Percentiles rank a stretch among this genome's conserved stretches.
Conservation (phyloP, 164 flowering plant species). For the Chloranthus sessilifolius region DNA sequence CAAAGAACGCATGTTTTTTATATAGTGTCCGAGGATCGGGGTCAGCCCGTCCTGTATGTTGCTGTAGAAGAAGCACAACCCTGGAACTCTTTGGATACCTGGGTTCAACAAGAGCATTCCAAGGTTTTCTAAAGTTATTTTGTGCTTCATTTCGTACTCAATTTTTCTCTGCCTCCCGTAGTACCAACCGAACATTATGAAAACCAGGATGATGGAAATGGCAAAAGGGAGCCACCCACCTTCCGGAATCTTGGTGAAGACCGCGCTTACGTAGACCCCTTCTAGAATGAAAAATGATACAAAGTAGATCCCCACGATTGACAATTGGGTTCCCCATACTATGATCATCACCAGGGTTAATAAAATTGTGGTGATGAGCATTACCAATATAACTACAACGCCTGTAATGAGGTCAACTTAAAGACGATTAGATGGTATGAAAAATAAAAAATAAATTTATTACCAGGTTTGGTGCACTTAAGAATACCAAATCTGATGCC, state of each 20-base stretch:
- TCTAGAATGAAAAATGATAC: constrained; percentile 56
- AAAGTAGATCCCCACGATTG: constrained; percentile 51
- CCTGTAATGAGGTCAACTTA: too few species aligned
- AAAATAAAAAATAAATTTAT: too few species aligned
- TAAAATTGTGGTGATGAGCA: constrained; percentile 76
- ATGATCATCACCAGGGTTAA: constrained; percentile 76
- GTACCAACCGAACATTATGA: constrained; percentile 84
- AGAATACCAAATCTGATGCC: too few species aligned
- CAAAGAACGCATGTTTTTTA: constrained; percentile 68
- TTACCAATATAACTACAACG: constrained; percentile 77
- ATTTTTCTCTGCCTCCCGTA: constrained; percentile 73
- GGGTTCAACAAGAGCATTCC: constrained; percentile 41
- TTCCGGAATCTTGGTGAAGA: constrained; percentile 58
- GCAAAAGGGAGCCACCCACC: constrained; percentile 93
- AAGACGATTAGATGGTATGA: too few species aligned
- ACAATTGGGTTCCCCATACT: constrained; percentile 57
- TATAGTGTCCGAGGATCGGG: constrained; percentile 65
- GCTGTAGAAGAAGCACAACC: constrained; percentile 75
- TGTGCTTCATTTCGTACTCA: constrained; percentile 60
- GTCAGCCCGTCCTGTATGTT: constrained; percentile 74
- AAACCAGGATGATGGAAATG: constrained; percentile 67
- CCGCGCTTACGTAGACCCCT: constrained; percentile 73
- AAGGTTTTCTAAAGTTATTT: constrained; percentile 44
- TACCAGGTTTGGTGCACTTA: too few species aligned
- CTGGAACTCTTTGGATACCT: constrained; percentile 64